phyloP scores from a whole-genome alignment of 352 stramenopile species.

The Globisporangium emineosum region DNA sequence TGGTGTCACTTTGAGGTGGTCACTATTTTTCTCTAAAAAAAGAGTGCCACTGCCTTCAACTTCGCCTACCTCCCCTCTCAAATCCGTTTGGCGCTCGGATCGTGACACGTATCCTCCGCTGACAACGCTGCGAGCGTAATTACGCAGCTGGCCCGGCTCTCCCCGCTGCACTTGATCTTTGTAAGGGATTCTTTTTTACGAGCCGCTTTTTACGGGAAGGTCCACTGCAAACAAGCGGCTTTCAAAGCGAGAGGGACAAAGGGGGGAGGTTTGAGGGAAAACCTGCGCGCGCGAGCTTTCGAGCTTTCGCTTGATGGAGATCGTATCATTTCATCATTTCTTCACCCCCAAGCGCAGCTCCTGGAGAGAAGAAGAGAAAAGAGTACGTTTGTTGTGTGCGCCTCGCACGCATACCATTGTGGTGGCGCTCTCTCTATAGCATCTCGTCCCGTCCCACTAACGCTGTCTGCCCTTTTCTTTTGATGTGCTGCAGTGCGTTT shows the following conservation, averaged over 20 bases:
- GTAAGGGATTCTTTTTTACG: conserved; percentile 9
- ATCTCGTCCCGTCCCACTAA: no score
- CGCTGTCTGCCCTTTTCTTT: neutral
- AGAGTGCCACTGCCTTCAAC: neutral
- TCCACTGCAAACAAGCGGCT: neutral
- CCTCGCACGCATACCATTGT: no score
- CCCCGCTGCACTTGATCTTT: conserved; percentile 1
- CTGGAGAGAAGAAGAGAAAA: conserved; percentile 19
- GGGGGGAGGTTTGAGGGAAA: conserved; percentile 12
- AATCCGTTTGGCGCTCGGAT: neutral
- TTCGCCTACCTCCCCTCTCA: neutral
- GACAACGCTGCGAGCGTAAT: conserved; percentile 11
- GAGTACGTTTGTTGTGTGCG: conserved; percentile 21
- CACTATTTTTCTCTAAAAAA: neutral
- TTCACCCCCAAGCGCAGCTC: conserved; percentile 2
- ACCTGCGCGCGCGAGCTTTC: neutral
- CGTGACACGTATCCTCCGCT: neutral
- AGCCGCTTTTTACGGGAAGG: conserved; percentile 14
- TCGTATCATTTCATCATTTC: conserved; percentile 22
- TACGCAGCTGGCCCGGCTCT: neutral
- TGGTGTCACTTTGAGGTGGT: no score
- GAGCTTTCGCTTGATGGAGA: neutral
- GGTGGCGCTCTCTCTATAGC: no score
- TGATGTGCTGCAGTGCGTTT: conserved; percentile 85
- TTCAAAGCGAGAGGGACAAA: neutral